Evolutionary conservation across 305 asterid species (phyloP).

Genomic region (Rubia balearica): DNA sequence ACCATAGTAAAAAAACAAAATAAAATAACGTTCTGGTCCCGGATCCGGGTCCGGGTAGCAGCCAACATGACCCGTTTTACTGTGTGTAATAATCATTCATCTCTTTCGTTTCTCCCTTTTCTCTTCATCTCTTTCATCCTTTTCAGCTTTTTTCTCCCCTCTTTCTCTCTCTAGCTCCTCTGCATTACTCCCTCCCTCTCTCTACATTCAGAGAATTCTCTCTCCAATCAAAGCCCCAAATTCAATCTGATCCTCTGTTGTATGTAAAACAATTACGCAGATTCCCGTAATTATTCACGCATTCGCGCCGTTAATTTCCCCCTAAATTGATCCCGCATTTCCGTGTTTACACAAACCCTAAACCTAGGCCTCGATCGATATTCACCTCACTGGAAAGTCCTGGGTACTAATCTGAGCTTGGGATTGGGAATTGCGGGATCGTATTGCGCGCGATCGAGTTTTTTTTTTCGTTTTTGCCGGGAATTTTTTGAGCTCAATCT

Average conservation of each 20-base stretch:
- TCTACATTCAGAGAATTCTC: neutral
- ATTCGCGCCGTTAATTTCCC: neutral
- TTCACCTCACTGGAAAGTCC: neutral
- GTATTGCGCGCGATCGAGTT: slow-evolving; percentile 18
- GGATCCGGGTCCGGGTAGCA: slow-evolving; percentile 11
- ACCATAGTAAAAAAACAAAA: neutral
- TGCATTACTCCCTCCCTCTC: slow-evolving; percentile 1
- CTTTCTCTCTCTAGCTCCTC: slow-evolving; percentile 1
- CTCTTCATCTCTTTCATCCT: neutral
- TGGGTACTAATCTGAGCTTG: slow-evolving; percentile 12
- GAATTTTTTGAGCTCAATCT: slow-evolving; percentile 17
- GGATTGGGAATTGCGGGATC: slow-evolving; percentile 8
- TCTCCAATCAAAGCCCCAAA: neutral
- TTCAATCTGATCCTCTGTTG: neutral
- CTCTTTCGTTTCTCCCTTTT: neutral
- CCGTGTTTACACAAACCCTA: slow-evolving; percentile 19
- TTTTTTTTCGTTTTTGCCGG: neutral
- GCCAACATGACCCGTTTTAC: slow-evolving; percentile 19
- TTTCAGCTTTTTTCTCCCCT: slow-evolving; percentile 2
- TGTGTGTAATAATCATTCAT: slow-evolving; percentile 6
- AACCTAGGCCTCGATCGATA: slow-evolving; percentile 17
- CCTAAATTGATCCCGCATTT: neutral
- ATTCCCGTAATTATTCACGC: neutral
- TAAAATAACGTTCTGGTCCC: neutral
- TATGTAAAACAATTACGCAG: neutral